Base-by-base conservation (phyloP, 306 rosid species). In the Prunus fruticosa region DNA sequence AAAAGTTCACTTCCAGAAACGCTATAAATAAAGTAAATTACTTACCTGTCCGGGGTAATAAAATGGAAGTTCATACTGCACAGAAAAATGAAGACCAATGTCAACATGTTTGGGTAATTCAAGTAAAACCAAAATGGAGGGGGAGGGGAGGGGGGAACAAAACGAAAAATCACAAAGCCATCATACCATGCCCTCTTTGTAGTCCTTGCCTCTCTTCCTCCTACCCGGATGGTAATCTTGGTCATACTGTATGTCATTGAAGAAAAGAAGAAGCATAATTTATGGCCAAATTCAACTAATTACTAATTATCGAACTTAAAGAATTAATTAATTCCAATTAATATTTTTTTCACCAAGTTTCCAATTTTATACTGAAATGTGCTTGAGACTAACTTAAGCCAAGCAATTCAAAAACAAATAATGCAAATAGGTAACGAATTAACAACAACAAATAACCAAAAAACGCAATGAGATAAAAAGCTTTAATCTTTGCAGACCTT, bases 61-160 rank as follows among this genome's bases (percentile, higher is more conserved):
- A 83, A 92, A 94, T 0, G 97, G 98, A 82, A 95, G 96, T 84
- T 95, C 98, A 62, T 90, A 95, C 98, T 95, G 98, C 97, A 92
- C 19, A 79, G 76, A 76, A 71, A 75, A 80, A 73, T 52, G 41
- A 27, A 79, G 34, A 81, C 72, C 79, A 78, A 64, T 71, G 76
- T 69, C 57, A 87, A 27, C 22, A 61, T n/a, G 16, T 52, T 71
- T 56, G 27, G 65, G 64, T 12, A 58, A 72, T 18, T 64, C 76
- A 64, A 4, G n/a, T 23, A 57, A 22, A 10, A 67, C n/a, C 10
- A 28, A n/a, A n/a, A 23, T 20, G 27, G 4, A 49, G 9, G 15
- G 15, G 65, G 47, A n/a, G 13, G 27, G 25, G 20, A 20, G 6
- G 0, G 56, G 56, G 19, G 20, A 51, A 20, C 11, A 20, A 15